These are phyloP conservation scores for Gentiana dahurica DNA, from an alignment of 257 asterid species.

Conservation along the genomic window DNA sequence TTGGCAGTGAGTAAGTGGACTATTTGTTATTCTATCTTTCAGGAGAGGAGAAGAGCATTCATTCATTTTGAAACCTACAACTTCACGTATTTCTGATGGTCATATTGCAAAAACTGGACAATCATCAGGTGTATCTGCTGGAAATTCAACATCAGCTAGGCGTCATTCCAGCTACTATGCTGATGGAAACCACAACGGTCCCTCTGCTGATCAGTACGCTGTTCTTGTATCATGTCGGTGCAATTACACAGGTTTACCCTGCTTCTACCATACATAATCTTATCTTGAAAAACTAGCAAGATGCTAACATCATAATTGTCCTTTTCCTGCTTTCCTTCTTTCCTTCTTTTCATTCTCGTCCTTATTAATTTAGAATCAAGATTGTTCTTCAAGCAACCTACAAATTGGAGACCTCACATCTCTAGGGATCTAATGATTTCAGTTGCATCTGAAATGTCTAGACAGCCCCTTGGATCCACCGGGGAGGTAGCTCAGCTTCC, in stretches of 20 bases:
- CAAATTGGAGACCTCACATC: slow-evolving; percentile 85
- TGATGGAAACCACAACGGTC: slow-evolving; percentile 41
- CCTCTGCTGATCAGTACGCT: slow-evolving; percentile 60
- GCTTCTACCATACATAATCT: neutral
- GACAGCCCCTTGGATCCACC: slow-evolving; percentile 58
- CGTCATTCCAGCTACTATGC: slow-evolving; percentile 19
- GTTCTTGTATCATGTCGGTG: slow-evolving; percentile 94
- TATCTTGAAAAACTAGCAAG: neutral
- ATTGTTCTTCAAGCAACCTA: slow-evolving; percentile 82
- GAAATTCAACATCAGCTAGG: slow-evolving; percentile 44
- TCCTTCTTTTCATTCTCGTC: neutral
- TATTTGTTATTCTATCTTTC: slow-evolving; percentile 23
- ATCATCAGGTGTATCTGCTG: slow-evolving; percentile 33
- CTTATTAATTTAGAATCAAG: slow-evolving; percentile 61
- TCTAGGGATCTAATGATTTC: slow-evolving; percentile 91
- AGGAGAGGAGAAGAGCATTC: slow-evolving; percentile 99
- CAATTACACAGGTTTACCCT: slow-evolving; percentile 74
- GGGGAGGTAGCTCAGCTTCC: slow-evolving; percentile 66
- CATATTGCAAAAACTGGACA: slow-evolving; percentile 22
- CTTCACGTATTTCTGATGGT: slow-evolving; percentile 37
- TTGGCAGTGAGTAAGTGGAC: slow-evolving; percentile 7
- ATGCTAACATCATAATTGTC: neutral
- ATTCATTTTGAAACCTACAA: slow-evolving; percentile 80
- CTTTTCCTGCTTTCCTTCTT: neutral
- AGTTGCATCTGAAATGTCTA: slow-evolving; percentile 89